Conservation (phyloP, 495 filamentous ascomycete genomes). For the Aspergillus asperescens region DNA sequence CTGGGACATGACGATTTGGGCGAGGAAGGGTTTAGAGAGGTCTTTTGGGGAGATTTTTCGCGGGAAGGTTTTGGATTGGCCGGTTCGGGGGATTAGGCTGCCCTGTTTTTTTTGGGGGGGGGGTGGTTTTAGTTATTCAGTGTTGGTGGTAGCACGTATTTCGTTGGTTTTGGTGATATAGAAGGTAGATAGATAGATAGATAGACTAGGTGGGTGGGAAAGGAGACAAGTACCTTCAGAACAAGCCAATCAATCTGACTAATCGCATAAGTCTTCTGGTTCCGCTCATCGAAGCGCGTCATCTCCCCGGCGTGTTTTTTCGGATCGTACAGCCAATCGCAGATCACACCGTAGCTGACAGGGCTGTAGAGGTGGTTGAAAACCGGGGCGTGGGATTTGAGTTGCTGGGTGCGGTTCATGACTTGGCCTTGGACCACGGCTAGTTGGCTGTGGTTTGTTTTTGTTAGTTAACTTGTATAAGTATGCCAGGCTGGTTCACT, state of each 20-base stretch:
- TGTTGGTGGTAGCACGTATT: too few species aligned
- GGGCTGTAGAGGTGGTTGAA: slow-evolving; percentile 22
- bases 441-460: slow-evolving; percentile 37
- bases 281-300: slow-evolving; percentile 38
- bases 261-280: slow-evolving; percentile 43
- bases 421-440: slow-evolving; percentile 54
- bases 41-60: slow-evolving; percentile 6
- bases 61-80: neutral
- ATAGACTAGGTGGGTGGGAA: neutral
- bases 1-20: slow-evolving; percentile 10
- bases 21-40: neutral
- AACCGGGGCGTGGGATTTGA: slow-evolving; percentile 28
- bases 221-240: slow-evolving; percentile 3
- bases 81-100: slow-evolving; percentile 1
- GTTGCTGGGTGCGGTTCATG: slow-evolving; percentile 46
- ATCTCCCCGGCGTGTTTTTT: slow-evolving; percentile 40
- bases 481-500: too few species aligned
- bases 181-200: too few species aligned
- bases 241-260: slow-evolving; percentile 55
- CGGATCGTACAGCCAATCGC: slow-evolving; percentile 42
- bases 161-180: too few species aligned
- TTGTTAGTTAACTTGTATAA: neutral
- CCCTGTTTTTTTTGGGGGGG: too few species aligned
- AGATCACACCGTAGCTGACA: slow-evolving; percentile 52
- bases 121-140: too few species aligned